These are phyloP conservation scores for Trichoderma pleuroti DNA, from an alignment of 2,329 filamentous ascomycete species.

Conservation along the genomic window DNA sequence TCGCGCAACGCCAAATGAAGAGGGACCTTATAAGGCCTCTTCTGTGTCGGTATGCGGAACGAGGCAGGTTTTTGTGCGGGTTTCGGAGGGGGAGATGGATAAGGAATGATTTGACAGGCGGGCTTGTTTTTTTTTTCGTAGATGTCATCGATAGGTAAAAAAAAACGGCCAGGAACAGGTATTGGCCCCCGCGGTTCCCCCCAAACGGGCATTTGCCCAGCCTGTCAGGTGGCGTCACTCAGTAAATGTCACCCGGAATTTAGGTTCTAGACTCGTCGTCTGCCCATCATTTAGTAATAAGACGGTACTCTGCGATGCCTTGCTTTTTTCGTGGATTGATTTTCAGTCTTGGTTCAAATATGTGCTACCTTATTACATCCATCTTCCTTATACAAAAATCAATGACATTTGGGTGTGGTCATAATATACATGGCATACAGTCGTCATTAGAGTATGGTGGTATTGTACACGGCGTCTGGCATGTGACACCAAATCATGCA, in stretches of 20 bases:
- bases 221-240: constrained; percentile 16
- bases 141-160: constrained; percentile 9
- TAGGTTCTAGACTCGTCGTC: not conserved
- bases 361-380: not conserved
- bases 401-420: not conserved
- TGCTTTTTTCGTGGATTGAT: not conserved
- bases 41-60: not conserved
- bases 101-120: not conserved
- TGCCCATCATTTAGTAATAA: not conserved
- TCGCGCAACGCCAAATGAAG: not conserved
- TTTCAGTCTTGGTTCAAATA: not conserved
- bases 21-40: not conserved
- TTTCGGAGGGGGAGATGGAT: not conserved
- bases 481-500: constrained; percentile 12
- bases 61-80: not conserved
- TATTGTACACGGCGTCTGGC: constrained; percentile 4
- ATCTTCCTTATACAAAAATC: not conserved
- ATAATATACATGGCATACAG: not conserved
- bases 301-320: not conserved
- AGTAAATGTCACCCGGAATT: not conserved
- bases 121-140: not conserved
- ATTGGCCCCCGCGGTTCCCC: constrained; percentile 7
- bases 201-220: not conserved
- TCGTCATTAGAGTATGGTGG: not conserved
- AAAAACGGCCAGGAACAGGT: constrained; percentile 12